Percentiles rank a stretch among this genome's conserved stretches.
Evolutionary conservation across 176 grass and related monocot genomes (phyloP).

Genomic region (Bromus sterilis): DNA sequence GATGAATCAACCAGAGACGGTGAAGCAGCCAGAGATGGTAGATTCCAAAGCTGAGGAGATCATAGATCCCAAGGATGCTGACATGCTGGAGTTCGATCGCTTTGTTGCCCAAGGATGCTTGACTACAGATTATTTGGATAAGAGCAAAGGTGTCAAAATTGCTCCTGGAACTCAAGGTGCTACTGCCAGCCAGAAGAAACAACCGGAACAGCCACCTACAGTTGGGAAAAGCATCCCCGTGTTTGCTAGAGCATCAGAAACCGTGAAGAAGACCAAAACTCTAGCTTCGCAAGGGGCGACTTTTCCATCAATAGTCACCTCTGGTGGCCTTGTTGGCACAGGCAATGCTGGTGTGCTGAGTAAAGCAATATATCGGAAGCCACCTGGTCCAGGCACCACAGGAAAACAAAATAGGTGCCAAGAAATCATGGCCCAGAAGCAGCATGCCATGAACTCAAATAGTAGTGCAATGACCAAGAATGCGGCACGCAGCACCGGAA

Average conservation of each 20-base stretch:
- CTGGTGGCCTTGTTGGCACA: background rate
- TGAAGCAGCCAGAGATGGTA: slow-evolving; percentile 16
- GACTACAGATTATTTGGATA: slow-evolving; percentile 23
- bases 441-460: background rate
- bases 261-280: slow-evolving; percentile 23
- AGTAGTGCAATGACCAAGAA: background rate
- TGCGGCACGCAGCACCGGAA: background rate
- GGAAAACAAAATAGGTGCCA: slow-evolving; percentile 19
- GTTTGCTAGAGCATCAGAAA: slow-evolving; percentile 5
- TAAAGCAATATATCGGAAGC: slow-evolving; percentile 14
- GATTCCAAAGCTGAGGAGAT: slow-evolving; percentile 23
- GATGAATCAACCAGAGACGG: slow-evolving; percentile 17
- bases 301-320: background rate
- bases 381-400: background rate
- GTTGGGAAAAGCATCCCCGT: slow-evolving; percentile 12
- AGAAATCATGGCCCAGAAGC: slow-evolving; percentile 16
- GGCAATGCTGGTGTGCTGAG: slow-evolving; percentile 17
- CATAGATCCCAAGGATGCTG: slow-evolving; percentile 38
- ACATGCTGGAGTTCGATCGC: slow-evolving; percentile 56
- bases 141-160: slow-evolving; percentile 5
- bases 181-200: slow-evolving; percentile 18
- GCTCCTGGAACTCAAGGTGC: slow-evolving; percentile 11
- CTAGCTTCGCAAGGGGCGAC: background rate
- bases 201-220: background rate
- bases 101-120: slow-evolving; percentile 40